Conservation (phyloP, 768 basidiomycete genomes). For the Suillus tomentosus region DNA sequence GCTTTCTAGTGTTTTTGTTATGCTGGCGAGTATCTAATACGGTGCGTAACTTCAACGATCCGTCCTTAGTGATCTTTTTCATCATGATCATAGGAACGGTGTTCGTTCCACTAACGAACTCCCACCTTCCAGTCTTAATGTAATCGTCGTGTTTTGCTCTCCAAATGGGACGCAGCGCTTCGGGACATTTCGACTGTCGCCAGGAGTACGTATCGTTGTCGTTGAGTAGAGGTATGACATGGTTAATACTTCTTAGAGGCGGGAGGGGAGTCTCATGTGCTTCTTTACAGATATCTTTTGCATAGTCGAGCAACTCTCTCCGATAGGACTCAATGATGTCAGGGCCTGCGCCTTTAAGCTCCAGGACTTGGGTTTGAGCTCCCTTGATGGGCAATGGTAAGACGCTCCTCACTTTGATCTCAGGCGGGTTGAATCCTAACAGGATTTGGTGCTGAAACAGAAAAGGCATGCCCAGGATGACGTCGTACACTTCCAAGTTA, state of each 20-base stretch:
- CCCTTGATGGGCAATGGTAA: no score
- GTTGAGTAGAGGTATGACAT: conserved; percentile 38
- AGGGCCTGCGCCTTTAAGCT: no score
- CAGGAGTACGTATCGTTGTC: conserved; percentile 34
- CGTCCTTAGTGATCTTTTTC: conserved; percentile 25
- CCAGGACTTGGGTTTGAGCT: no score
- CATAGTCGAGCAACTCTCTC: conserved; percentile 11
- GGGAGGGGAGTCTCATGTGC: conserved; percentile 30
- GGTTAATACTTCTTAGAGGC: conserved; percentile 36
- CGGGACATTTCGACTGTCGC: conserved; percentile 29
- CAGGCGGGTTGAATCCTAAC: no score
- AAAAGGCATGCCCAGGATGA: no score
- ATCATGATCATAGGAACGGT: conserved; percentile 37
- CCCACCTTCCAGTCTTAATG: conserved; percentile 32
- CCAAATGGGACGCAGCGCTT: conserved; percentile 29
- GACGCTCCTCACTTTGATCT: no score
- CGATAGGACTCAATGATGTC: no score
- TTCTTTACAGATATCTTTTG: conserved; percentile 27
- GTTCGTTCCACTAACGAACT: conserved; percentile 26
- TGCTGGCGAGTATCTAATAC: conserved; percentile 29
- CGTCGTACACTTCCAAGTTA: rapidly evolving
- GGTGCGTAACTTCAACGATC: conserved; percentile 19
- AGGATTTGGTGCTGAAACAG: no score
- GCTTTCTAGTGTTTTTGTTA: conserved; percentile 35
- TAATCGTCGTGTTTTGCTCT: conserved; percentile 32